These are phyloP conservation scores for Volutella citrinella DNA, from an alignment of 2,329 filamentous ascomycete genomes.

Conservation along the genomic window DNA sequence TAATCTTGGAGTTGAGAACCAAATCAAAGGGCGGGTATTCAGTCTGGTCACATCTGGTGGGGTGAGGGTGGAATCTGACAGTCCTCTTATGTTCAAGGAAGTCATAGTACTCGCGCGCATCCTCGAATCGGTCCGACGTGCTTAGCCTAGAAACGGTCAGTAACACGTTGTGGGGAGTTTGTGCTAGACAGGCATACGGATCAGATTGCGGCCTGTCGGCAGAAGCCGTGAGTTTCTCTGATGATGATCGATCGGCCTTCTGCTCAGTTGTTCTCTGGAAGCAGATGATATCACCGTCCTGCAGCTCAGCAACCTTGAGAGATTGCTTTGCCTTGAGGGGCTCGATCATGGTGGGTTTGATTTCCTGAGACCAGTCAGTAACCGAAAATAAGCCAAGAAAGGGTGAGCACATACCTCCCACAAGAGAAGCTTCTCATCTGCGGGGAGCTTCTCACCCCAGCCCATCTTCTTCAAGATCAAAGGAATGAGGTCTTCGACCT, in stretches of 20 bases:
- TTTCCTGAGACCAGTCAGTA: constrained; percentile 56
- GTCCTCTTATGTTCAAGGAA: constrained; percentile 82
- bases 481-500: constrained; percentile 78
- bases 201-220: constrained; percentile 30
- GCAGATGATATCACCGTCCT: constrained; percentile 95
- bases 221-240: constrained; percentile 24
- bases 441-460: constrained; percentile 73
- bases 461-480: constrained; percentile 78
- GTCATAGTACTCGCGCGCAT: constrained; percentile 87
- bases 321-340: constrained; percentile 87
- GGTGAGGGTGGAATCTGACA: constrained; percentile 73
- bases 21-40: constrained; percentile 69
- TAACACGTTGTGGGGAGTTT: background rate
- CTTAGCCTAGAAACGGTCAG: constrained; percentile 19
- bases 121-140: constrained; percentile 54
- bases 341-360: constrained; percentile 98
- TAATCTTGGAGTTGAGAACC: constrained; percentile 81
- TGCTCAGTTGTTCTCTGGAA: constrained; percentile 69
- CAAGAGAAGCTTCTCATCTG: constrained; percentile 61
- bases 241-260: too few relatives aligned
- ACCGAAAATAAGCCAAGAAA: background rate
- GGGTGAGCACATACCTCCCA: constrained; percentile 61
- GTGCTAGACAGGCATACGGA: too few relatives aligned
- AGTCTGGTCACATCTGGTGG: constrained; percentile 50
- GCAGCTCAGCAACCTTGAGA: constrained; percentile 86